Evolutionary conservation across 768 basidiomycete genomes (phyloP).

Genomic region (Pulveroboletus sp.): DNA sequence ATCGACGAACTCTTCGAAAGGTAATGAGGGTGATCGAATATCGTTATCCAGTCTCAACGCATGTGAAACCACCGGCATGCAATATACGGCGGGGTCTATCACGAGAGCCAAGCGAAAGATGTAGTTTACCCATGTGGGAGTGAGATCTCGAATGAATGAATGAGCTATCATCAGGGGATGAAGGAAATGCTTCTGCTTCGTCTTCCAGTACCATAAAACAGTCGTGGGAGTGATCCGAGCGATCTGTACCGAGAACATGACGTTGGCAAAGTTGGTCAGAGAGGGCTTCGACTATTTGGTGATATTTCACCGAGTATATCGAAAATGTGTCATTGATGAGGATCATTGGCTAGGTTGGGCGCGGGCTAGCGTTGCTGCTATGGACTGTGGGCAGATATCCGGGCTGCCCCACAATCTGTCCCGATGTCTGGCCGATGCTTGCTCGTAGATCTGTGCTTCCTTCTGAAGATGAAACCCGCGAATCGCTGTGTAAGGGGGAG

Average conservation of each 20-base stretch:
- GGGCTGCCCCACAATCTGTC: neutral
- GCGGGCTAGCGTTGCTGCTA: neutral
- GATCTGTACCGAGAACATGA: neutral
- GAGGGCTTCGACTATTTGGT: neutral
- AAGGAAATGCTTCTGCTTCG: neutral
- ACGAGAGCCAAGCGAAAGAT: slow-evolving; percentile 23
- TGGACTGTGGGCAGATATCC: neutral
- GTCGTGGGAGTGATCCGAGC: neutral
- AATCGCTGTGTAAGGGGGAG: neutral
- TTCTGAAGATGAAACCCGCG: neutral
- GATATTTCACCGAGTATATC: neutral
- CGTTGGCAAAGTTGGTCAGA: neutral
- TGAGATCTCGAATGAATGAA: neutral
- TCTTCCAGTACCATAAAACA: neutral
- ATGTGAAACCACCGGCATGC: slow-evolving; percentile 10
- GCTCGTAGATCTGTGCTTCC: neutral
- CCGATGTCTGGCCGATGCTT: neutral
- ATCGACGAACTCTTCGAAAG: slow-evolving; percentile 33
- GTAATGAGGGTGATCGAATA: slow-evolving; percentile 20
- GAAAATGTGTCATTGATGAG: neutral
- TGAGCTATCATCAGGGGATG: neutral
- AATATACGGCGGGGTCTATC: slow-evolving; percentile 42
- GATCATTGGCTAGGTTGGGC: neutral
- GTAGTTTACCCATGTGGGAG: neutral
- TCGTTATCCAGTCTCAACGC: slow-evolving; percentile 17